These are phyloP conservation scores for Aurifilum marmelostoma DNA, from an alignment of 2,329 filamentous ascomycete species.

Conservation along the genomic window DNA sequence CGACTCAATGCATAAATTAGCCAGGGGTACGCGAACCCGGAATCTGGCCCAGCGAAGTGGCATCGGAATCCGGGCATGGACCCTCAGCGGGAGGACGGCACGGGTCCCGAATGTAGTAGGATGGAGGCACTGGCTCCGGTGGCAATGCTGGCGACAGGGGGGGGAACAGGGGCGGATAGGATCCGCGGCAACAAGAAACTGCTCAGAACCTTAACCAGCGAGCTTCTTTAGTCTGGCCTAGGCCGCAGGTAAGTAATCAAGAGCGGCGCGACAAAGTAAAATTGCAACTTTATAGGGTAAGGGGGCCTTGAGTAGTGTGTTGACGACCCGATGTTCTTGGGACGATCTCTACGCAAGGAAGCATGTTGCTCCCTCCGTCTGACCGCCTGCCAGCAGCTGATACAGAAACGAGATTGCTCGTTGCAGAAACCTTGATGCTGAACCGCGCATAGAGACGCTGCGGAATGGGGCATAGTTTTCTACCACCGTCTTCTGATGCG, in stretches of 20 bases:
- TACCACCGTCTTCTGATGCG: slow-evolving; percentile 22
- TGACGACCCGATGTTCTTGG: too few species aligned
- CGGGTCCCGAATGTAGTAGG: slow-evolving; percentile 5
- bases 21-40: slow-evolving; percentile 1
- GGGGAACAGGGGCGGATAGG: background rate
- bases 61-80: background rate
- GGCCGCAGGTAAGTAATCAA: background rate
- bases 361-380: background rate
- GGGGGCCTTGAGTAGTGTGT: background rate
- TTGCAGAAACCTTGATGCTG: background rate
- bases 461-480: background rate
- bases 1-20: background rate
- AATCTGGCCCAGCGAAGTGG: background rate
- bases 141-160: background rate
- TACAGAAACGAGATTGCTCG: background rate
- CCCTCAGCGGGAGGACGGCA: slow-evolving; percentile 12
- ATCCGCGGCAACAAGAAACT: background rate
- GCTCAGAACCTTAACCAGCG: background rate
- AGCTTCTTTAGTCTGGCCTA: background rate
- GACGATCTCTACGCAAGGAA: background rate
- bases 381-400: background rate
- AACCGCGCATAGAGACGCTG: background rate
- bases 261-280: background rate
- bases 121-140: slow-evolving; percentile 14
- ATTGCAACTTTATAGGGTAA: background rate